Percentiles rank a stretch among this genome's conserved stretches.
These are phyloP conservation scores for Aureobasidium leucospermi DNA, from an alignment of 2,329 filamentous ascomycete genomes.

Conservation along the genomic window DNA sequence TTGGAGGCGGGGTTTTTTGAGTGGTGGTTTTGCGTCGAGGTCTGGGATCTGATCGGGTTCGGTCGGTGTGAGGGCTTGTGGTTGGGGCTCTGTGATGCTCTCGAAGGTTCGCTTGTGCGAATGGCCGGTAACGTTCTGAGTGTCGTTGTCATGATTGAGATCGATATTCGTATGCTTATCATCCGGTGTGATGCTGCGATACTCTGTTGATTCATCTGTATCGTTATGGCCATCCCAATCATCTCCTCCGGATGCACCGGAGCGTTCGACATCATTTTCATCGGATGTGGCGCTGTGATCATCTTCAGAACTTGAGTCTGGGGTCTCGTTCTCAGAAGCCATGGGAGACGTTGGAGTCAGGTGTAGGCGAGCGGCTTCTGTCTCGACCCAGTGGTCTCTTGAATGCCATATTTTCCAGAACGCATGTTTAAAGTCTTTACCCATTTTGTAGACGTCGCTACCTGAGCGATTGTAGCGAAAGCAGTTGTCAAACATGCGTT, in stretches of 20 bases:
- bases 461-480: background rate
- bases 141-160: too few species aligned
- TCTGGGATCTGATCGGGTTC: background rate
- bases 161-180: too few species aligned
- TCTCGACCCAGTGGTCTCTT: background rate
- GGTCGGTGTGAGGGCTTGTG: too few species aligned
- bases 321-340: background rate
- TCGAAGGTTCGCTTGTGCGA: too few species aligned
- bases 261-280: background rate
- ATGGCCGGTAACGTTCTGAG: too few species aligned
- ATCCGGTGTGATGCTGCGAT: too few species aligned
- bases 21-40: background rate
- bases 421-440: background rate
- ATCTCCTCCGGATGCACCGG: too few species aligned
- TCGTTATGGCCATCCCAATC: background rate
- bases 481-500: background rate
- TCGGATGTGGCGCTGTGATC: background rate
- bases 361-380: background rate
- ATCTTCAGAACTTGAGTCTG: background rate
- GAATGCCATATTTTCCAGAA: background rate
- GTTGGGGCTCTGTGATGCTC: too few species aligned
- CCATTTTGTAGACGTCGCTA: background rate
- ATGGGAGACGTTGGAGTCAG: too few species aligned
- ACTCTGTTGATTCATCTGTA: too few species aligned
- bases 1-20: background rate